These are phyloP conservation scores for Musa schizocarpa DNA, from an alignment of 176 grass and related monocot genomes.

Conservation along the genomic window DNA sequence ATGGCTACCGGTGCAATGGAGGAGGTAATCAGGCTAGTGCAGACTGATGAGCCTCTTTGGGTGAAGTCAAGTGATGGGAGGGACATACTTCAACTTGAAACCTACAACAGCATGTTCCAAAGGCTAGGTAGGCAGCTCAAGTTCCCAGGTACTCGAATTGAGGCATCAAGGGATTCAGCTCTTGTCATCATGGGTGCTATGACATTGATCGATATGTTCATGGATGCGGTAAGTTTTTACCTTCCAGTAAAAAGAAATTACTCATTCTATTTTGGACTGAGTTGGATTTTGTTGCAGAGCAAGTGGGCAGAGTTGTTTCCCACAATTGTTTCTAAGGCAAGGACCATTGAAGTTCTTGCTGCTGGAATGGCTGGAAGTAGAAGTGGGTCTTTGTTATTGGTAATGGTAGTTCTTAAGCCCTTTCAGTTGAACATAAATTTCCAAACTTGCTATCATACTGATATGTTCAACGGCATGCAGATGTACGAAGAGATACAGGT, in stretches of 20 bases:
- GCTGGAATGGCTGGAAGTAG: slow-evolving; percentile 39
- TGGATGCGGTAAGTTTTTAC: slow-evolving; percentile 48
- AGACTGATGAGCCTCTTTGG: slow-evolving; percentile 67
- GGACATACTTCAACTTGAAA: slow-evolving; percentile 43
- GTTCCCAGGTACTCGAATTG: slow-evolving; percentile 37
- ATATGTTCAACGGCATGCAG: slow-evolving; percentile 20
- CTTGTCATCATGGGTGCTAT: slow-evolving; percentile 51
- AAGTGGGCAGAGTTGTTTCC: slow-evolving; percentile 92
- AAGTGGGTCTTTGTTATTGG: slow-evolving; percentile 67
- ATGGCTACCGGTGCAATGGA: slow-evolving; percentile 57
- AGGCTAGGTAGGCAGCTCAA: slow-evolving; percentile 43
- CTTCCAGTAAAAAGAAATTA: not conserved
- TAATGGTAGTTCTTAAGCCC: slow-evolving; percentile 16
- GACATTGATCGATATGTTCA: slow-evolving; percentile 70
- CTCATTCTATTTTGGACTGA: not conserved
- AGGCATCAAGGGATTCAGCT: slow-evolving; percentile 58
- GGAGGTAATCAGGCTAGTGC: slow-evolving; percentile 64
- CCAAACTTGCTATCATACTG: not conserved
- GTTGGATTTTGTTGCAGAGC: slow-evolving; percentile 33
- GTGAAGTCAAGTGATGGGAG: slow-evolving; percentile 27
- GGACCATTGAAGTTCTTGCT: slow-evolving; percentile 56
- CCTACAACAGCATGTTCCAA: slow-evolving; percentile 57
- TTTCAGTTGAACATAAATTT: not conserved
- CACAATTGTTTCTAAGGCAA: slow-evolving; percentile 56
- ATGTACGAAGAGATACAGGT: slow-evolving; percentile 89